Conservation (phyloP, 495 filamentous ascomycete species). For the Lasiosphaeria miniovina region DNA sequence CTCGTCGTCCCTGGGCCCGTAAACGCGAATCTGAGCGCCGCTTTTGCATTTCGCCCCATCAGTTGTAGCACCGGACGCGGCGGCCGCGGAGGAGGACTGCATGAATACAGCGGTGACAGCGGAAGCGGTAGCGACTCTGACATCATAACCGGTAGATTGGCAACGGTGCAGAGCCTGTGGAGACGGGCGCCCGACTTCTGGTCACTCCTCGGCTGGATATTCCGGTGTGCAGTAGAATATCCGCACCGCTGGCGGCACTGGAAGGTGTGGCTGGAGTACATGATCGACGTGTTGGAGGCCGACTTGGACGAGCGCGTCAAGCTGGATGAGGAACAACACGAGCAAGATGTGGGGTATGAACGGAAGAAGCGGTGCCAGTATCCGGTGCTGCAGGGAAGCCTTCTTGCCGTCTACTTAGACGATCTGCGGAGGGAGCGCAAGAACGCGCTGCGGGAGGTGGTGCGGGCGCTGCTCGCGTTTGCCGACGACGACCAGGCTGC, state of each 20-base stretch:
- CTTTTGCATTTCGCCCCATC: conserved; percentile 27
- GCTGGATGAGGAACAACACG: conserved; percentile 28
- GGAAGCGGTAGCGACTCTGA: conserved; percentile 29
- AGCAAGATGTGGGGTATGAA: background rate
- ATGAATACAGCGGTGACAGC: background rate
- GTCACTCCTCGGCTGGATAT: conserved; percentile 86
- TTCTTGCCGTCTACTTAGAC: conserved; percentile 22
- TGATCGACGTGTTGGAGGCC: conserved; percentile 71
- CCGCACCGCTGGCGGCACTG: conserved; percentile 75
- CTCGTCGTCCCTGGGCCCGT: conserved; percentile 40
- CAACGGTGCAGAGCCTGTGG: conserved; percentile 67
- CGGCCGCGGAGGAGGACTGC: background rate
- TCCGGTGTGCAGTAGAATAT: conserved; percentile 78
- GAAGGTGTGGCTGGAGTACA: conserved; percentile 75
- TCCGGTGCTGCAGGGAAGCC: conserved; percentile 33
- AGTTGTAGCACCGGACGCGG: background rate
- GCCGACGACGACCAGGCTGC: conserved; percentile 35
- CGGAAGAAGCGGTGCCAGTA: conserved; percentile 7
- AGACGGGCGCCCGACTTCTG: conserved; percentile 78
- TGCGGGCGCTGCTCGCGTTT: conserved; percentile 39
- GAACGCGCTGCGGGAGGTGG: conserved; percentile 37
- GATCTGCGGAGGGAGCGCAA: conserved; percentile 34
- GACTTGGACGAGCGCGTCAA: conserved; percentile 63
- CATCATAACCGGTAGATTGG: conserved; percentile 51
- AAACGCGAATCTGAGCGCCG: conserved; percentile 40